Evolutionary conservation across 2,329 filamentous ascomycete species (phyloP), one percentile per base, ranked within the genome.

Genomic region (Calycina herbarum): DNA sequence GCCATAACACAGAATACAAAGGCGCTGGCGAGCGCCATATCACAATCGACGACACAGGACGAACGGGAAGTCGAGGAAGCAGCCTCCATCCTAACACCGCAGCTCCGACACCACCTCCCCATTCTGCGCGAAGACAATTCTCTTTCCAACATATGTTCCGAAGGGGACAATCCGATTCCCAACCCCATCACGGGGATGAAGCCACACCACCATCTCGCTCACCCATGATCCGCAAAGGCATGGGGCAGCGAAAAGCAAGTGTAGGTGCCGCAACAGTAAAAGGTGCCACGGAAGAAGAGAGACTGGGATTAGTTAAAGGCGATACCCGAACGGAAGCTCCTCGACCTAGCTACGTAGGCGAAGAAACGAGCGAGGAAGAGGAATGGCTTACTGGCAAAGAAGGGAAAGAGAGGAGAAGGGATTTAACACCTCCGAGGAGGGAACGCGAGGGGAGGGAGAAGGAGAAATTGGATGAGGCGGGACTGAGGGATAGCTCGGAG

Each of bases 101-200:
- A 13, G 79, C 78, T 1, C 89, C 89, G 0, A 77, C 74, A 3
- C 88, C 89, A 1, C 88, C 88, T 4, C 87, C 83, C 3, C 86
- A 84, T 63, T 80, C 81, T 35, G 86, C 90, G 11, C 85, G 82
- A 70, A 85, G 94, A 67, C 92, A 97, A 75, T 99, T 98, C 79
- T 96, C 92, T 20, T 98, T 98, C 82, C 90, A 94, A 70, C 93
- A 91, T 70, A 87, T 97, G 62, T 95, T 97, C 57, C 57, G 71
- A 38, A 74, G 73, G 63, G 67, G 67, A 1, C 64, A 65, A 48
- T 54, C 61, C 1, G 59, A 65, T 27, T 64, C 62, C 1, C 51
- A 29, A 29, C 33, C 60, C 31, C 72, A 61, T 51, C 5, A 24
- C 11, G 15, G 38, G 24, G 70, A 71, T 15, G 71, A 68, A 45